Conservation (phyloP, 2,329 filamentous ascomycete genomes). For the Scedosporium minutisporum region DNA sequence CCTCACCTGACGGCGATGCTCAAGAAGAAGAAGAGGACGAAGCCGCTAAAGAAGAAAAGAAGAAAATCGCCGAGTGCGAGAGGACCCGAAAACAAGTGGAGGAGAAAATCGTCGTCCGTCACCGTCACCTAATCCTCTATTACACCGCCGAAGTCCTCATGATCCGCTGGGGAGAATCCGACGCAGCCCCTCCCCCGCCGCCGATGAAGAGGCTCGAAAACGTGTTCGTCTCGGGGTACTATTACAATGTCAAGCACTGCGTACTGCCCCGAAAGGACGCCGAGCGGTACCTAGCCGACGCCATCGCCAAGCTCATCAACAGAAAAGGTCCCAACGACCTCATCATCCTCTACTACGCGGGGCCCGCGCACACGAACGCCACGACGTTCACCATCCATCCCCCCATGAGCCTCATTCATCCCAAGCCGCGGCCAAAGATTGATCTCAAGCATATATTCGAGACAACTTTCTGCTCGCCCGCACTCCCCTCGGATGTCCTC, state of each 20-base stretch:
- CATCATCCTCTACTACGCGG: constrained; percentile 2
- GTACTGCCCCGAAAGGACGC: not conserved
- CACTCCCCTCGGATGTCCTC: not conserved
- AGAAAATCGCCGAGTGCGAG: not conserved
- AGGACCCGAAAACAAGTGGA: not conserved
- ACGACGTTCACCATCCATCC: constrained; percentile 1
- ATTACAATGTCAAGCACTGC: not conserved
- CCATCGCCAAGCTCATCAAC: not conserved
- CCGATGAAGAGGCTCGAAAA: not conserved
- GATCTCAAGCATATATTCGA: not conserved
- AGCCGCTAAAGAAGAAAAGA: not conserved
- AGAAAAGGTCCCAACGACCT: not conserved
- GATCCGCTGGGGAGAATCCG: not conserved
- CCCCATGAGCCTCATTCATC: not conserved
- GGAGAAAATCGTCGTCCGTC: not conserved
- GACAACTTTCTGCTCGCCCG: not conserved
- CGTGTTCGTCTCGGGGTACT: not conserved
- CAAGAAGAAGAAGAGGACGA: not conserved
- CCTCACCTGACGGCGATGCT: not conserved
- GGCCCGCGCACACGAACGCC: not conserved
- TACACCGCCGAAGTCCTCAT: not conserved
- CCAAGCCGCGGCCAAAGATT: not conserved
- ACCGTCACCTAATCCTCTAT: not conserved
- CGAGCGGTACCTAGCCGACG: not conserved
- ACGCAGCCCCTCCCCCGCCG: not conserved